Conservation (phyloP, 1,284 basidiomycete species). For the Somion occarium region DNA sequence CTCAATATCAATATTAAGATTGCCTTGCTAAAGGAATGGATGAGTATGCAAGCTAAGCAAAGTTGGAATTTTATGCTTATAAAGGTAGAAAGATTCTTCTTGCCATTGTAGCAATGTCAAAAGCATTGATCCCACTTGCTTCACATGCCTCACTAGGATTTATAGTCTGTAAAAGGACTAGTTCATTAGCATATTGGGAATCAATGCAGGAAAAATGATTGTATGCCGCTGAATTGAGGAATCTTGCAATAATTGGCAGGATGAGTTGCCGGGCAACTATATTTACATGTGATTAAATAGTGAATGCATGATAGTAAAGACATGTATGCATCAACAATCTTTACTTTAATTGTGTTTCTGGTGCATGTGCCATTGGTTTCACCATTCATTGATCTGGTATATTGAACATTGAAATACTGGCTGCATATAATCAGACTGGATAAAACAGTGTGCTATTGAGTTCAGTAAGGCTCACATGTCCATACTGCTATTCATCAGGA, state of each 20-base stretch:
- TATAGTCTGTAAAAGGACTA: conserved; percentile 15
- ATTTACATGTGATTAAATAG: neutral
- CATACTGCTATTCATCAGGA: conserved; percentile 22
- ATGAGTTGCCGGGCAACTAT: conserved; percentile 24
- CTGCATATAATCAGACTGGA: neutral
- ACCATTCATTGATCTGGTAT: conserved; percentile 23
- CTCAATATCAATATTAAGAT: conserved; percentile 22
- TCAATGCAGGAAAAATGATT: neutral
- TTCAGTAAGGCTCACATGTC: conserved; percentile 11
- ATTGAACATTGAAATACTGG: conserved; percentile 22
- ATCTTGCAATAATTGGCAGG: conserved; percentile 28
- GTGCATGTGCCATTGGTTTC: conserved; percentile 22
- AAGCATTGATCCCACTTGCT: conserved; percentile 21
- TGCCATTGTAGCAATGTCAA: conserved; percentile 25
- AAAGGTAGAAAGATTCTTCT: conserved; percentile 22
- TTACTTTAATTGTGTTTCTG: conserved; percentile 23
- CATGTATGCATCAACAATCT: conserved; percentile 26
- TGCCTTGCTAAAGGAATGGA: conserved; percentile 17
- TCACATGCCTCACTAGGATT: conserved; percentile 23
- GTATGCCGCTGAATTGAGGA: conserved; percentile 24
- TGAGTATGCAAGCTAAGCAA: neutral
- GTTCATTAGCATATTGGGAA: neutral
- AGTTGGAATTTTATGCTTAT: conserved; percentile 12
- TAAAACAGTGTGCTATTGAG: neutral
- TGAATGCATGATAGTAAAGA: no score